phyloP scores from a whole-genome alignment of 108 stramenopile species.

The Cylindrotheca closterium region DNA sequence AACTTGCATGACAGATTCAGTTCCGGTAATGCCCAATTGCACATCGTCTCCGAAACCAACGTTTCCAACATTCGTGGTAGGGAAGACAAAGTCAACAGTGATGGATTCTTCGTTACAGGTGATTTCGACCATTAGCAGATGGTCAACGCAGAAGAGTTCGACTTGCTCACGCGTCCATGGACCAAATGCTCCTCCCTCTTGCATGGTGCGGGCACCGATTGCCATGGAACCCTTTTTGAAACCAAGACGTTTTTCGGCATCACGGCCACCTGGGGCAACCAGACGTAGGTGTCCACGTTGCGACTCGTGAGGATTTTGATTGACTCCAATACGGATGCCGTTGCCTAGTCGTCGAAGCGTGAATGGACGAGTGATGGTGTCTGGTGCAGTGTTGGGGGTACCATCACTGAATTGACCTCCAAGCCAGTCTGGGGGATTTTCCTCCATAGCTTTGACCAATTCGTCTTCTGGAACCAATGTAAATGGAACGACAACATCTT shows the following conservation, averaged over 20 bases:
- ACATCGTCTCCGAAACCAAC: conserved; percentile 79
- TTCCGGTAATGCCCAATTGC: conserved; percentile 88
- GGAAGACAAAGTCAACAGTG: conserved; percentile 93
- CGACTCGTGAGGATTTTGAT: conserved; percentile 81
- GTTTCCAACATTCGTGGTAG: conserved; percentile 91
- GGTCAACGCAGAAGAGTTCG: conserved; percentile 97
- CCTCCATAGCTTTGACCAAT: conserved; percentile 56
- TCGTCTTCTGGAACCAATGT: conserved; percentile 76
- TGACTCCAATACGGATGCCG: conserved; percentile 82
- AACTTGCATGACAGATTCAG: conserved; percentile 93
- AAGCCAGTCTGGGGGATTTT: conserved; percentile 70
- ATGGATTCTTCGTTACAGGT: conserved; percentile 93
- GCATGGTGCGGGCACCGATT: conserved; percentile 95
- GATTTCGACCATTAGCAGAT: conserved; percentile 97
- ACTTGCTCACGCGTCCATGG: conserved; percentile 95
- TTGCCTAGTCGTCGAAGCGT: conserved; percentile 82
- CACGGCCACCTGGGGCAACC: conserved; percentile 90
- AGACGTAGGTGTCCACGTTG: conserved; percentile 91
- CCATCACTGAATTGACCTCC: conserved; percentile 82
- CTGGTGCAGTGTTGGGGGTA: conserved; percentile 84
- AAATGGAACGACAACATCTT: conserved; percentile 85
- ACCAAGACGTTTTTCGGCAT: conserved; percentile 84
- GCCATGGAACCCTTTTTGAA: conserved; percentile 81
- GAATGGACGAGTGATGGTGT: conserved; percentile 84
- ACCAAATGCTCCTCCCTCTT: conserved; percentile 97